Base-by-base conservation (phyloP, 2,329 filamentous ascomycete species). In the Ophiobolus disseminans region DNA sequence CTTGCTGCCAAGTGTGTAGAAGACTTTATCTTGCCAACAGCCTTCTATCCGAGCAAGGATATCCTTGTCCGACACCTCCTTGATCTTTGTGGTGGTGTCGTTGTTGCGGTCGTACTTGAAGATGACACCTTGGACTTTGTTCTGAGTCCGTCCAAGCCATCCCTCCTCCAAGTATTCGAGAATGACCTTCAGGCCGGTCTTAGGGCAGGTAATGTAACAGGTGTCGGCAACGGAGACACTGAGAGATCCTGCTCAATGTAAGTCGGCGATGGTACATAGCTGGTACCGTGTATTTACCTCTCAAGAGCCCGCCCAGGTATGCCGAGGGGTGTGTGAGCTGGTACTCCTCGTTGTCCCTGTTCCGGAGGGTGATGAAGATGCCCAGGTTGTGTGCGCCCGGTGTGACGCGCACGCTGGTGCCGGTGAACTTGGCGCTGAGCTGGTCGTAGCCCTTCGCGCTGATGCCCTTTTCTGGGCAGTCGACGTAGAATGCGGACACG, bases 401-500 rank as follows among this genome's bases (percentile, higher is more conserved):
- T 17, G 88, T 86, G 28, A 99, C 93, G 69, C 91, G 91, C 73
- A 99, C 83, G 62, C 90, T 93, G 14, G 94, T 97, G 48, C 94
- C 94, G 1, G 94, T 97, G 76, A 99, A 99, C 74, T 97, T 97
- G 68, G 94, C 94, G 61, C 89, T 93, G 65, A 99, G 87, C 77
- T 99, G 94, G 69, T 99, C 94, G 69, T 93, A 99, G 1, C 94
- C 94, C 49, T 88, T 84, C 13, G 94, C 94, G 28, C 85, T 86
- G 58, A 99, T 83, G 21, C 93, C 94, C 69, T 91, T 92, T 60
- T 95, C 89, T 0, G 92, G 91, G 69, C 94, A 99, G 68, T 91
- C 88, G 57, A 97, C 87, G 73, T 90, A 93, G 75, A 96, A 99
- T 11, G 94, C 94, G 61, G 93, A 97, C 58, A 99, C 93, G 8